Conservation (phyloP, 306 rosid species). For the Glycine soja region DNA sequence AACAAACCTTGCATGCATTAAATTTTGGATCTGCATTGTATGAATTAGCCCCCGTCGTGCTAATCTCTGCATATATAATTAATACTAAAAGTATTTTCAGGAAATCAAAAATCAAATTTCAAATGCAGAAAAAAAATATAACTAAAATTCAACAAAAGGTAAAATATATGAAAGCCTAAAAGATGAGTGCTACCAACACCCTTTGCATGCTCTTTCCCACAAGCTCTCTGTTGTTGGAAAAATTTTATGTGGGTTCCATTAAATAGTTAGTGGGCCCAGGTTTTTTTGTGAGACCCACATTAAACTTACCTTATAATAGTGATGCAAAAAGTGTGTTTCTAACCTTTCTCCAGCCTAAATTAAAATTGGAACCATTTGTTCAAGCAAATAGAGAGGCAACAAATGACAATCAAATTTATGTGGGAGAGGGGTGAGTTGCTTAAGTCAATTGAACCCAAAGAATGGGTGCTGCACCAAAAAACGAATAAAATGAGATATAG, state of each 20-base stretch:
- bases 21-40: conserved; percentile 44
- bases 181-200: too few species aligned
- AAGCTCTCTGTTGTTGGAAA: too few species aligned
- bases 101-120: conserved; percentile 9
- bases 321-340: not conserved
- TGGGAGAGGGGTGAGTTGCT: not conserved
- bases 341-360: not conserved
- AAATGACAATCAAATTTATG: conserved; percentile 28
- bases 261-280: not conserved
- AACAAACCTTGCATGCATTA: conserved; percentile 72
- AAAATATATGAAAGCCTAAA: conserved; percentile 14
- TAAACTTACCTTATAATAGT: not conserved
- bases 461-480: conserved; percentile 72
- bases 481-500: conserved; percentile 5
- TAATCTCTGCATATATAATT: too few species aligned
- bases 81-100: conserved; percentile 22
- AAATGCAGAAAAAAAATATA: not conserved
- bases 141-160: not conserved
- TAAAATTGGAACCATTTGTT: not conserved
- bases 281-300: not conserved
- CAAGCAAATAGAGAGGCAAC: conserved; percentile 10
- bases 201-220: too few species aligned
- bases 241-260: not conserved
- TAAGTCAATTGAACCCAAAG: conserved; percentile 69
- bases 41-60: conserved; percentile 64